phyloP scores from a whole-genome alignment of 2,329 filamentous ascomycete genomes.

The Xylaria sp. region DNA sequence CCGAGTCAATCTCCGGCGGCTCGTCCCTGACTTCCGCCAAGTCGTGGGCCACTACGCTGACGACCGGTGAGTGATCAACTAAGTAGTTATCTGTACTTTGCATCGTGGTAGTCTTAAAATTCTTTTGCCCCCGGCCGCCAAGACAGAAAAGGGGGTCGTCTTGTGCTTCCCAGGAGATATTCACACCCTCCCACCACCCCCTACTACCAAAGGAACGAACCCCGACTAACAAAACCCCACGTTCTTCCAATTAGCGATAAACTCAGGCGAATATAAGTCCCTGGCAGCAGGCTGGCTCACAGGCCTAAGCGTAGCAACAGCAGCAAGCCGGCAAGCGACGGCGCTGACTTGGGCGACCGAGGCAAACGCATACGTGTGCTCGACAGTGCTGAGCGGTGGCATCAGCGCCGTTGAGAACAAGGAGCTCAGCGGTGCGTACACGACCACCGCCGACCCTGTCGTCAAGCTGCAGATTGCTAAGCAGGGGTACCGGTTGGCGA shows the following conservation, averaged over 20 bases:
- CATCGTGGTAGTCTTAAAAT: too few relatives aligned
- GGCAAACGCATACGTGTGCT: slow-evolving; percentile 56
- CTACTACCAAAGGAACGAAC: background rate
- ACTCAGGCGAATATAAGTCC: slow-evolving; percentile 51
- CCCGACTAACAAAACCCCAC: background rate
- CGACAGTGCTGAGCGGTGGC: slow-evolving; percentile 55
- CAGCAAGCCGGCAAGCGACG: slow-evolving; percentile 43
- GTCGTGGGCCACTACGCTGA: slow-evolving; percentile 53
- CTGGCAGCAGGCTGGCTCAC: slow-evolving; percentile 51
- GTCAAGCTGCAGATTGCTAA: slow-evolving; percentile 58
- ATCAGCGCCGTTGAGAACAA: slow-evolving; percentile 51
- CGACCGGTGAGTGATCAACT: slow-evolving; percentile 41
- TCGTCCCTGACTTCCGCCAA: slow-evolving; percentile 50
- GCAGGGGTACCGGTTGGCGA: slow-evolving; percentile 54
- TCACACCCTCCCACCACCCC: background rate
- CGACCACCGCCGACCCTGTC: slow-evolving; percentile 52
- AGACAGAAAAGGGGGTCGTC: too few relatives aligned
- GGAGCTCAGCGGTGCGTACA: slow-evolving; percentile 55
- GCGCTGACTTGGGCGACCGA: slow-evolving; percentile 55
- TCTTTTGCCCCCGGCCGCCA: too few relatives aligned
- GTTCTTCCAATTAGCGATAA: slow-evolving; percentile 46
- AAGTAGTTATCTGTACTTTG: background rate
- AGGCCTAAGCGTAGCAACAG: slow-evolving; percentile 49
- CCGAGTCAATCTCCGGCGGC: slow-evolving; percentile 57
- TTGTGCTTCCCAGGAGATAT: too few relatives aligned